Evolutionary conservation across 768 basidiomycete genomes (phyloP), one percentile per base, ranked within the genome.

Genomic region (Strobilomyces confusus): DNA sequence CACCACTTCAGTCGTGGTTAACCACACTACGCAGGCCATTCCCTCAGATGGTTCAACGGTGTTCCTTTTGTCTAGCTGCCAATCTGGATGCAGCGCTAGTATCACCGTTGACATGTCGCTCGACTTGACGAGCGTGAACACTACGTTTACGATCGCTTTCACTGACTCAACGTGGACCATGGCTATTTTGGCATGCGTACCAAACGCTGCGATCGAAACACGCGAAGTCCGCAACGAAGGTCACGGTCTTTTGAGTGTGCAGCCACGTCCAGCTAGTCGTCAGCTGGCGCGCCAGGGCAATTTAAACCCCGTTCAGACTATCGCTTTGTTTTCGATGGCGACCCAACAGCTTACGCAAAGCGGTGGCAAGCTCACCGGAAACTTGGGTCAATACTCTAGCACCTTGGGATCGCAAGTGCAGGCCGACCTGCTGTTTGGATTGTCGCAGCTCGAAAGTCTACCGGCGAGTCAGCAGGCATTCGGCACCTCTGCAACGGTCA

Each of bases 151-250:
- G 7, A 4, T 68, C 34, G 46, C 44, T 8, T 30, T 54, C 26
- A 55, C 20, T 4, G 57, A 63, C 37, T 51, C 57, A 32, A 57
- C 59, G 5, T 69, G 61, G 65, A 20, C 55, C 15, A 26, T 68
- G 45, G 60, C 62, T 9, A 34, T 66, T 37, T 32, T 68, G 43
- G 44, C 44, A 0, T 68, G 67, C 34, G 15, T 34, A 11, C 67
- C 68, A 22, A 63, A 65, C 40, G 46, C 55, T 29, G 52, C 42
- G 1, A 58, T 69, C 30, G 56, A 68, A 49, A 69, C 68, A 1
- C 63, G 68, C 13, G 68, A 67, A 42, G 58, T 68, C 15, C 49
- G 63, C 14, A 65, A 49, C 26, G 42, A 60, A 5, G 61, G 63
- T 9, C 48, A 54, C 17, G 63, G 66, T 3, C 1, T 51, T 3